phyloP scores from a whole-genome alignment of 2,329 filamentous ascomycete genomes.

The Cyclaneusma minus region DNA sequence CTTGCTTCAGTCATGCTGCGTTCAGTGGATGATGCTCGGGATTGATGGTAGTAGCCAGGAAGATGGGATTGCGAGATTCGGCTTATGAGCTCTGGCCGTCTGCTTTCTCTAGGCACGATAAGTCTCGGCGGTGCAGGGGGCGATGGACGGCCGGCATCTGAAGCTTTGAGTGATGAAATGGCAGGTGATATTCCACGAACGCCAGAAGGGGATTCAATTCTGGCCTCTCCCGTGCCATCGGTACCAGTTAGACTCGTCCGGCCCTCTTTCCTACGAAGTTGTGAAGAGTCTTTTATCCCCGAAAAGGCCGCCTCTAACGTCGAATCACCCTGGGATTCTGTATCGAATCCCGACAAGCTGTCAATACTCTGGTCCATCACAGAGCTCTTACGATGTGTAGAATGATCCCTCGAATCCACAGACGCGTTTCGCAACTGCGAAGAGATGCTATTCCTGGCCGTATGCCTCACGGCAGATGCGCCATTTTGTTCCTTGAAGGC shows the following conservation, averaged over 20 bases:
- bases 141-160: constrained; percentile 17
- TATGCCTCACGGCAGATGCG: constrained; percentile 10
- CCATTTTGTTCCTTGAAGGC: constrained; percentile 31
- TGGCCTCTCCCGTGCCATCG: too few relatives aligned
- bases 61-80: constrained; percentile 27
- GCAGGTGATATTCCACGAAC: constrained; percentile 8
- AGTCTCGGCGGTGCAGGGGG: constrained; percentile 12
- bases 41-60: constrained; percentile 28
- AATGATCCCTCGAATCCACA: too few relatives aligned
- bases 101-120: constrained; percentile 15
- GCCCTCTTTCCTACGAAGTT: too few relatives aligned
- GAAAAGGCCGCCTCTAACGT: too few relatives aligned
- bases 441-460: constrained; percentile 15
- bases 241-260: too few relatives aligned
- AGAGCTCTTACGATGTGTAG: too few relatives aligned
- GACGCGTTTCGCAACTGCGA: too few relatives aligned
- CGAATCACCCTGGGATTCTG: constrained; percentile 6
- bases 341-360: not conserved
- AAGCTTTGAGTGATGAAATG: constrained; percentile 14
- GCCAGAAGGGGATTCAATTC: constrained; percentile 5
- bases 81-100: constrained; percentile 18
- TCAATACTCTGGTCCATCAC: too few relatives aligned
- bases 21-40: constrained; percentile 43
- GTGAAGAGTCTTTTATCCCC: too few relatives aligned
- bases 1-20: constrained; percentile 39